phyloP scores from a whole-genome alignment of 257 asterid species.

The Fraxinus excelsior region DNA sequence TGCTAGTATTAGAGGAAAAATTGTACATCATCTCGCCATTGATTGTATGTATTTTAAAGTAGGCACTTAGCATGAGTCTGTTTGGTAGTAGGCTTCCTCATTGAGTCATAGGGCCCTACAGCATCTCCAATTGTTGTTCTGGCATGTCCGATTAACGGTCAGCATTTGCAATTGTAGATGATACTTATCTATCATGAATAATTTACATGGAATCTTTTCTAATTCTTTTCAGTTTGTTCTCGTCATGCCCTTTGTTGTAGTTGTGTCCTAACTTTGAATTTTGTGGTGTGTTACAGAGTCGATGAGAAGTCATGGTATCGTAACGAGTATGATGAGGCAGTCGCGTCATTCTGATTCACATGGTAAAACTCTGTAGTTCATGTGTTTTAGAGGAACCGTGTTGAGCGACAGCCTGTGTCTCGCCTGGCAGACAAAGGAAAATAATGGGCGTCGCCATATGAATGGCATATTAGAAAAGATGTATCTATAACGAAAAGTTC shows the following conservation, averaged over 20 bases:
- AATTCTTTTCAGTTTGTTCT: not conserved
- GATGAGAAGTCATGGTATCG: slow-evolving; percentile 72
- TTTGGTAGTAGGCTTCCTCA: not conserved
- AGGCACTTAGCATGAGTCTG: not conserved
- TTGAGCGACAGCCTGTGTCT: too few relatives aligned
- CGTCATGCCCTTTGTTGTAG: not conserved
- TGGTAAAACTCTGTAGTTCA: too few relatives aligned
- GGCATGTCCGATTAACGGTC: too few relatives aligned
- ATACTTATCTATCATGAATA: not conserved
- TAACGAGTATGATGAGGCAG: too few relatives aligned
- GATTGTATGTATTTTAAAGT: not conserved
- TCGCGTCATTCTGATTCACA: too few relatives aligned
- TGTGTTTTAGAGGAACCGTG: too few relatives aligned
- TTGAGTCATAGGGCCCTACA: too few relatives aligned
- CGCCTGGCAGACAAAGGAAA: too few relatives aligned
- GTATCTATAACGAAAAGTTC: too few relatives aligned
- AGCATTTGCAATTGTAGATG: not conserved
- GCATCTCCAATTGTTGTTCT: not conserved
- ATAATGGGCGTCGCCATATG: too few relatives aligned
- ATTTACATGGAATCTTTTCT: not conserved
- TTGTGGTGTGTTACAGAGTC: slow-evolving; percentile 46
- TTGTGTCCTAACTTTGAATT: slow-evolving; percentile 4
- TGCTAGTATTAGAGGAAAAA: not conserved
- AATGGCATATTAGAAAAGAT: too few relatives aligned
- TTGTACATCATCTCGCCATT: not conserved